Evolutionary conservation across 371 early-diverging fungal genomes (phyloP).

Genomic region (Chytridium lagenaria): DNA sequence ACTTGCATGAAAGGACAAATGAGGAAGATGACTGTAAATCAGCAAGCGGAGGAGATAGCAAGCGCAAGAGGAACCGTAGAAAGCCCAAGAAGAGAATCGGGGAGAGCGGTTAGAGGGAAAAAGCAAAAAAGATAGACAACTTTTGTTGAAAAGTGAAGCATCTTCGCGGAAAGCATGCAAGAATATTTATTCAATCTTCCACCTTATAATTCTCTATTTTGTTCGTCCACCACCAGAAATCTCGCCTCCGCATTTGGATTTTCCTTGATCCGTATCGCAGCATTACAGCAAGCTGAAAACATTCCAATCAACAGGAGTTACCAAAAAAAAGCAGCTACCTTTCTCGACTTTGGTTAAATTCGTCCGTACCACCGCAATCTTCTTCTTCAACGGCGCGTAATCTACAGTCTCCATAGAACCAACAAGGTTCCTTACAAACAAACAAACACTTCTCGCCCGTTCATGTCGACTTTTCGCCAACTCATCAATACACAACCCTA

Average conservation of each 20-base stretch:
- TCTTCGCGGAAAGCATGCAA: not conserved
- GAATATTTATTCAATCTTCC: not conserved
- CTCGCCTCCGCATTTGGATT: not conserved
- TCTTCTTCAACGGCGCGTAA: slow-evolving; percentile 42
- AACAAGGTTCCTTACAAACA: slow-evolving; percentile 57
- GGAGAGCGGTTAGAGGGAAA: too few species aligned
- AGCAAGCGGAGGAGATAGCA: not conserved
- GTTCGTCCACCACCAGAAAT: not conserved
- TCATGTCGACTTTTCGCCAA: slow-evolving; percentile 50
- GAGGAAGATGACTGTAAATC: not conserved
- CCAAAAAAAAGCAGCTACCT: slow-evolving; percentile 26
- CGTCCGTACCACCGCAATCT: slow-evolving; percentile 49
- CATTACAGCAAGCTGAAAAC: slow-evolving; percentile 7
- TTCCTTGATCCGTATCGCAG: not conserved
- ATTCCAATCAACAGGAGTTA: not conserved
- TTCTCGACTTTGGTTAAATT: slow-evolving; percentile 56
- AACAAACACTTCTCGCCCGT: slow-evolving; percentile 57
- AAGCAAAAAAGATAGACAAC: too few species aligned
- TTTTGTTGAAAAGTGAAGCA: not conserved
- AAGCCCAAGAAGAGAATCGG: slow-evolving; percentile 12
- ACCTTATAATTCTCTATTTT: too few species aligned
- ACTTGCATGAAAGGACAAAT: not conserved
- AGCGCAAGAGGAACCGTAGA: slow-evolving; percentile 10
- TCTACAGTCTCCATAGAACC: slow-evolving; percentile 32
- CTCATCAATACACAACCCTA: slow-evolving; percentile 59